These are phyloP conservation scores for Sphaceloma murrayae DNA, from an alignment of 2,329 filamentous ascomycete species.

Conservation along the genomic window DNA sequence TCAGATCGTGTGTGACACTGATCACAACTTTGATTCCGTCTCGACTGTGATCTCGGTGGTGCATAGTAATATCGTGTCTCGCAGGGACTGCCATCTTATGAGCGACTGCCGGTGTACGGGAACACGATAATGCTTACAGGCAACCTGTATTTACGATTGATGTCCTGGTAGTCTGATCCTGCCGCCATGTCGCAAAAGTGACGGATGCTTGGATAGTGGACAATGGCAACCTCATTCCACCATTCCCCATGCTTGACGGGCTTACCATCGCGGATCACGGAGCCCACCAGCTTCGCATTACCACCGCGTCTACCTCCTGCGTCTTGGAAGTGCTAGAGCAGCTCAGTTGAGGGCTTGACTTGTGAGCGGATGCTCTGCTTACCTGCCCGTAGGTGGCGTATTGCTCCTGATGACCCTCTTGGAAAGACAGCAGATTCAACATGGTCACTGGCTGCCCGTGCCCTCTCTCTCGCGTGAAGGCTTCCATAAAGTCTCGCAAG, in stretches of 20 bases:
- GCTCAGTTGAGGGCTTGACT: neutral
- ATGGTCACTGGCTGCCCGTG: constrained; percentile 44
- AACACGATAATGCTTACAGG: constrained; percentile 31
- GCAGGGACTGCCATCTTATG: constrained; percentile 21
- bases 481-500: constrained; percentile 42
- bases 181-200: constrained; percentile 55
- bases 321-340: constrained; percentile 21
- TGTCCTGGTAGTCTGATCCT: constrained; percentile 49
- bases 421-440: constrained; percentile 55
- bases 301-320: constrained; percentile 39
- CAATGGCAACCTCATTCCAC: constrained; percentile 57
- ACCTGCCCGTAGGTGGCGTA: constrained; percentile 51
- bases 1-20: too few species aligned
- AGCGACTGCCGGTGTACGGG: neutral
- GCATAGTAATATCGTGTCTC: constrained; percentile 31
- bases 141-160: constrained; percentile 46
- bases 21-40: constrained; percentile 4
- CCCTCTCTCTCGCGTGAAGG: constrained; percentile 26
- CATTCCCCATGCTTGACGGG: constrained; percentile 22
- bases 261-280: constrained; percentile 35
- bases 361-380: neutral
- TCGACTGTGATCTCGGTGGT: constrained; percentile 25
- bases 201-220: constrained; percentile 52
- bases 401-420: constrained; percentile 37
- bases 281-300: constrained; percentile 52